phyloP scores from a whole-genome alignment of 2,329 filamentous ascomycete species.

The Tolypocladium tundrense region DNA sequence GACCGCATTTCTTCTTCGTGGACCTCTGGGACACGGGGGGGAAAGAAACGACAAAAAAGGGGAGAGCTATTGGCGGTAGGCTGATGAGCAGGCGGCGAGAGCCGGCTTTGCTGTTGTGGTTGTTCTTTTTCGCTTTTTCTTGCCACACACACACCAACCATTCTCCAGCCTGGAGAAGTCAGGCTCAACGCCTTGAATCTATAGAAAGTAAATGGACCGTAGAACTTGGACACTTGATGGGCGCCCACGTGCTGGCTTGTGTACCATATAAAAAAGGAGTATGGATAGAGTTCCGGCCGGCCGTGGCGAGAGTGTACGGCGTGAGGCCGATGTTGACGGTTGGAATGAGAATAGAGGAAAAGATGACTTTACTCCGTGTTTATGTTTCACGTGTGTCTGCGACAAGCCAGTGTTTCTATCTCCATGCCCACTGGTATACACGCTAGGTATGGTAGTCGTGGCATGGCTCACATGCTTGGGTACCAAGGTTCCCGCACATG shows the following conservation, averaged over 20 bases:
- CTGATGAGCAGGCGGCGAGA: neutral
- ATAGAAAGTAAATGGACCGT: slow-evolving; percentile 1
- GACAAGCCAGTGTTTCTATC: neutral
- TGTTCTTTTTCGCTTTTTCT: neutral
- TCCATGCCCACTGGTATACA: neutral
- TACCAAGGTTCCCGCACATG: neutral
- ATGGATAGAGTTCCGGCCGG: neutral
- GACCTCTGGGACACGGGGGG: neutral
- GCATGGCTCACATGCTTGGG: neutral
- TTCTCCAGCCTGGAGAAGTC: neutral
- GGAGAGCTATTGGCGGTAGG: neutral
- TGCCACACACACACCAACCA: neutral
- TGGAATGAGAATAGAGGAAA: neutral
- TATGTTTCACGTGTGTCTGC: neutral
- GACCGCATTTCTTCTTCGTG: neutral
- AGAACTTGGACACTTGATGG: slow-evolving; percentile 1
- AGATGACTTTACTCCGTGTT: neutral
- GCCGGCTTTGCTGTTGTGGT: neutral
- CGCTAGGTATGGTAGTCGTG: no score
- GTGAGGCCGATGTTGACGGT: neutral
- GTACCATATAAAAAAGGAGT: neutral
- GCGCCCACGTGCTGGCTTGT: slow-evolving; percentile 1
- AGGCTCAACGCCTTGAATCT: neutral
- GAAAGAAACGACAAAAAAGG: neutral
- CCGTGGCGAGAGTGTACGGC: neutral